Evolutionary conservation across 805 yeast genomes (phyloP).

Genomic region (Saturnispora saitoi): DNA sequence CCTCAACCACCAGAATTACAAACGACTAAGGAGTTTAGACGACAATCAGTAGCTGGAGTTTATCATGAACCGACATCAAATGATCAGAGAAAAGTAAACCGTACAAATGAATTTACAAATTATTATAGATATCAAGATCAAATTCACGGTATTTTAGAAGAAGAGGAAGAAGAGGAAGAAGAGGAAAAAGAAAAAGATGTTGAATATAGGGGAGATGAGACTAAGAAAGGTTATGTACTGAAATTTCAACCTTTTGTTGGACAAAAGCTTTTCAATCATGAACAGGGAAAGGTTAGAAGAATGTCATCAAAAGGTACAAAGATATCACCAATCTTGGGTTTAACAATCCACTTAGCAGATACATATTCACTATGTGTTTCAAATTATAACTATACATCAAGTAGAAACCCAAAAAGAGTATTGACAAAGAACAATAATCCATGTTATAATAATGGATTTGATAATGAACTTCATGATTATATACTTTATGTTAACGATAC

Average conservation of each 20-base stretch:
- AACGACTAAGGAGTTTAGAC: slow-evolving; percentile 15
- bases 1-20: slow-evolving; percentile 19
- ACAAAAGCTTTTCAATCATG: not conserved
- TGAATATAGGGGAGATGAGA: not conserved
- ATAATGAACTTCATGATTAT: slow-evolving; percentile 84
- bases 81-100: not conserved
- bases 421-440: slow-evolving; percentile 90
- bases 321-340: slow-evolving; percentile 72
- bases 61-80: slow-evolving; percentile 14
- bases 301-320: slow-evolving; percentile 51
- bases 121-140: not conserved
- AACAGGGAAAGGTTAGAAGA: slow-evolving; percentile 32
- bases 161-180: not conserved
- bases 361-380: slow-evolving; percentile 85
- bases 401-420: slow-evolving; percentile 85
- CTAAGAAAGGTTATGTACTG: not conserved
- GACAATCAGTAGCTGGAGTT: slow-evolving; percentile 27
- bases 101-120: not conserved
- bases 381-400: slow-evolving; percentile 68
- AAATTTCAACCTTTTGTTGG: slow-evolving; percentile 2
- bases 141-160: not conserved
- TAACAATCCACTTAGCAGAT: slow-evolving; percentile 68
- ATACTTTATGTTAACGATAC: slow-evolving; percentile 92
- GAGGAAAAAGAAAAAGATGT: not conserved
- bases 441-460: slow-evolving; percentile 69